These are phyloP conservation scores for Cystobasidiaceae sp. DNA, from an alignment of 1,284 basidiomycete species.

Conservation along the genomic window DNA sequence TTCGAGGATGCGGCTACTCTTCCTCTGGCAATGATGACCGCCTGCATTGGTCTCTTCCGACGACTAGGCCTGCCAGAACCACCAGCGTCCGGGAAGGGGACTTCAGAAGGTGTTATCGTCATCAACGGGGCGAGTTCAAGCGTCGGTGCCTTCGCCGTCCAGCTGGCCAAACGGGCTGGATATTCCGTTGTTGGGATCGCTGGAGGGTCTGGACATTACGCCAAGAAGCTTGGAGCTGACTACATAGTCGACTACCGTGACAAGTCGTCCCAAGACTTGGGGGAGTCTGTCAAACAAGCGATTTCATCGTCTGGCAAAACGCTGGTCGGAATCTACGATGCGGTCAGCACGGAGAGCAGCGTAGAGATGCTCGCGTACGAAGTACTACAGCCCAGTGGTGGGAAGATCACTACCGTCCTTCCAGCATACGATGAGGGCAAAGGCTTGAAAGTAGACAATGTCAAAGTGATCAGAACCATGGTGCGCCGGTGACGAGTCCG, in stretches of 20 bases:
- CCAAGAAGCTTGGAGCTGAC: conserved; percentile 41
- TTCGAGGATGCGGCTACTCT: conserved; percentile 47
- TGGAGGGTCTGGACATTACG: conserved; percentile 35
- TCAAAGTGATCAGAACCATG: conserved; percentile 4
- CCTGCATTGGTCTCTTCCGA: conserved; percentile 42
- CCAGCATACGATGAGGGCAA: conserved; percentile 19
- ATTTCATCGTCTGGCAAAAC: conserved; percentile 9
- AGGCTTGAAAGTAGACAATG: conserved; percentile 7
- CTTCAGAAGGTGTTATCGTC: conserved; percentile 37
- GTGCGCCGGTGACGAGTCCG: background rate
- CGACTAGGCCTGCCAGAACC: conserved; percentile 22
- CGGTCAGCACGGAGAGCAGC: conserved; percentile 36
- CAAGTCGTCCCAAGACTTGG: conserved; percentile 34
- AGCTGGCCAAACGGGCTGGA: conserved; percentile 45
- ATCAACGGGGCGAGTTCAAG: conserved; percentile 46
- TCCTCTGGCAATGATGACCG: conserved; percentile 46
- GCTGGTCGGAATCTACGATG: conserved; percentile 41
- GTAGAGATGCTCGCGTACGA: conserved; percentile 34
- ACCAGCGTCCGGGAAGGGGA: background rate
- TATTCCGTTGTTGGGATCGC: conserved; percentile 45
- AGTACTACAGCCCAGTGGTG: conserved; percentile 36
- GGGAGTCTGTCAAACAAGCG: conserved; percentile 31
- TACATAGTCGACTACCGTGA: conserved; percentile 44
- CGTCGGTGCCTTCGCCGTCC: conserved; percentile 46
- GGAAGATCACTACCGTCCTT: conserved; percentile 23